phyloP scores from a whole-genome alignment of 257 asterid species.

The Nicotiana attenuata region DNA sequence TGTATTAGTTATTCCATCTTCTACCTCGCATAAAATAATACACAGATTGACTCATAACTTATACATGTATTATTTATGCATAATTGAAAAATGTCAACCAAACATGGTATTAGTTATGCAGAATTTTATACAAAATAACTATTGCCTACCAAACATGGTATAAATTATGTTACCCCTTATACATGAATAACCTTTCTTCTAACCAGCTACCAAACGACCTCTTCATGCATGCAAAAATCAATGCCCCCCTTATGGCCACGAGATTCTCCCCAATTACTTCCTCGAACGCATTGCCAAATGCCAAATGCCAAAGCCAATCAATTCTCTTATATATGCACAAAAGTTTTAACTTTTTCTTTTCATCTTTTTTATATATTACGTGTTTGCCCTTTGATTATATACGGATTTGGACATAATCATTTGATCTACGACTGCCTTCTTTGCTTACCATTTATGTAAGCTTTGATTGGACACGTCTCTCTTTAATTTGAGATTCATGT shows the following conservation, averaged over 20 bases:
- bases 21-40: no score
- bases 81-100: no score
- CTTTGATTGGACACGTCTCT: conserved; percentile 34
- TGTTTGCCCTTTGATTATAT: conserved; percentile 32
- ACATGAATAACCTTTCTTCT: no score
- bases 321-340: not conserved
- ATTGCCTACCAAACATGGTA: no score
- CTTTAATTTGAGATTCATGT: conserved; percentile 2
- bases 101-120: no score
- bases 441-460: conserved; percentile 31
- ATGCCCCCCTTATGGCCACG: conserved; percentile 15
- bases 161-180: no score
- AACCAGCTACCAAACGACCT: no score
- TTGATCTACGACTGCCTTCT: conserved; percentile 37
- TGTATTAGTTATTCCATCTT: no score
- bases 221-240: conserved; percentile 3
- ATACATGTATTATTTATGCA: no score
- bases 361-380: not conserved
- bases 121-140: no score
- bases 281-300: conserved; percentile 9
- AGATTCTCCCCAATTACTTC: conserved; percentile 25
- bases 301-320: not conserved
- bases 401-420: conserved; percentile 64
- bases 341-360: not conserved
- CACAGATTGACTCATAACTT: no score